A percentile compares a stretch with the other conserved stretches of the same genome.
These are phyloP conservation scores for Alternaria viburni DNA, from an alignment of 2,329 filamentous ascomycete genomes.

Conservation along the genomic window DNA sequence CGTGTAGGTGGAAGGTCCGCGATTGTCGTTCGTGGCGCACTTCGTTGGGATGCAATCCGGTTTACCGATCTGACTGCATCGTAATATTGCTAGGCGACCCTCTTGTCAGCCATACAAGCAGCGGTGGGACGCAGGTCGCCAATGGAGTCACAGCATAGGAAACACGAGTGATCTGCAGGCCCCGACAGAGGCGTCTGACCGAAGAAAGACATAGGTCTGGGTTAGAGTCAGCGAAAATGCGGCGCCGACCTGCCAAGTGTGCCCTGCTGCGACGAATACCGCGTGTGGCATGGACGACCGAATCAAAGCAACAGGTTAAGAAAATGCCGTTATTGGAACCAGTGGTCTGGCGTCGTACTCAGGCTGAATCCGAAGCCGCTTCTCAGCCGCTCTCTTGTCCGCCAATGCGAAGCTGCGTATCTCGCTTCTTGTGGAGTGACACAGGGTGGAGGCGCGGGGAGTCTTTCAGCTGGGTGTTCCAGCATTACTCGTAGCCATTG, in stretches of 20 bases:
- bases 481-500: constrained; percentile 14
- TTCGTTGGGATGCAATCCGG: constrained; percentile 16
- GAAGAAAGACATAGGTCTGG: constrained; percentile 3
- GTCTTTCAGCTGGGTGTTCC: constrained; percentile 18
- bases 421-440: constrained; percentile 23
- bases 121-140: constrained; percentile 31
- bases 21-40: constrained; percentile 29
- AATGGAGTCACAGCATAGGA: constrained; percentile 25
- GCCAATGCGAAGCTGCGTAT: constrained; percentile 9
- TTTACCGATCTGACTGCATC: constrained; percentile 35
- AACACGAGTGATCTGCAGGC: constrained; percentile 25
- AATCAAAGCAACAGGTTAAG: constrained; percentile 1
- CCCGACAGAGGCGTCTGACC: constrained; percentile 18
- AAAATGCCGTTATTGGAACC: not conserved
- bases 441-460: constrained; percentile 27
- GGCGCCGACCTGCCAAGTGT: constrained; percentile 9
- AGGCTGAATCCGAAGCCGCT: constrained; percentile 16
- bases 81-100: constrained; percentile 25
- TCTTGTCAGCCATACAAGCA: constrained; percentile 33
- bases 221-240: constrained; percentile 5
- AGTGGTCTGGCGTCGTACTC: constrained; percentile 9
- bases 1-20: constrained; percentile 21
- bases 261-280: constrained; percentile 11
- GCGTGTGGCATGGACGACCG: constrained; percentile 2
- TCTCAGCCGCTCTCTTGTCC: constrained; percentile 22